Evolutionary conservation across 169 alveolate genomes (phyloP), one percentile per base, ranked within the genome.

Genomic region (Plasmodium gaboni): DNA sequence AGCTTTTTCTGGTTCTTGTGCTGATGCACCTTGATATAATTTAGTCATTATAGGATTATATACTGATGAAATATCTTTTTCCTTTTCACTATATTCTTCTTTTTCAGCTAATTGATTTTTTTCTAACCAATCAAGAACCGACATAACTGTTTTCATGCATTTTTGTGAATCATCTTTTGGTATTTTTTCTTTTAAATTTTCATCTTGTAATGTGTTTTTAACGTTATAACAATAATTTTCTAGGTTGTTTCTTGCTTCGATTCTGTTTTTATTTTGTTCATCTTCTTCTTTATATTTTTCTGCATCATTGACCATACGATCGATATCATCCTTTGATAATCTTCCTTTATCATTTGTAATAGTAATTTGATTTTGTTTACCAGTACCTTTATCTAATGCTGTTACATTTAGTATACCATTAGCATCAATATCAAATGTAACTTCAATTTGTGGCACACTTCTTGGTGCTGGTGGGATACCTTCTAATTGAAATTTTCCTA

Each of bases 201-300:
- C 97, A 72, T 97, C 99, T 74, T 94, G 95, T 71, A 98, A 68
- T 48, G 99, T 92, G 91, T 96, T 96, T 89, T 97, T 97, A 94
- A 98, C 96, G 91, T 96, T 94, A 96, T 97, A 97, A 92, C 98
- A 95, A 90, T 97, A 97, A 93, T 96, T 97, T 92, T 97, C 99
- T n/a, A 97, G 88, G 24, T 95, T 95, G 92, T 98, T 98, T 95
- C 96, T 97, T 50, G 99, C 97, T 80, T 97, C 99, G 63, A 98
- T 95, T 92, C 96, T 95, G 63, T 83, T 86, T 89, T 95, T 96
- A 57, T 96, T 95, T 86, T 94, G 93, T 76, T 97, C 99, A 89
- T 98, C 99, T 89, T 97, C 98, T 63, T 95, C 99, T 92, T 96
- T 95, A 95, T 92, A 97, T 96, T 97, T 97, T 95, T 98, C 99